Evolutionary conservation across 2,329 filamentous ascomycete species (phyloP).

Genomic region (Sphaerulina vaccinii): DNA sequence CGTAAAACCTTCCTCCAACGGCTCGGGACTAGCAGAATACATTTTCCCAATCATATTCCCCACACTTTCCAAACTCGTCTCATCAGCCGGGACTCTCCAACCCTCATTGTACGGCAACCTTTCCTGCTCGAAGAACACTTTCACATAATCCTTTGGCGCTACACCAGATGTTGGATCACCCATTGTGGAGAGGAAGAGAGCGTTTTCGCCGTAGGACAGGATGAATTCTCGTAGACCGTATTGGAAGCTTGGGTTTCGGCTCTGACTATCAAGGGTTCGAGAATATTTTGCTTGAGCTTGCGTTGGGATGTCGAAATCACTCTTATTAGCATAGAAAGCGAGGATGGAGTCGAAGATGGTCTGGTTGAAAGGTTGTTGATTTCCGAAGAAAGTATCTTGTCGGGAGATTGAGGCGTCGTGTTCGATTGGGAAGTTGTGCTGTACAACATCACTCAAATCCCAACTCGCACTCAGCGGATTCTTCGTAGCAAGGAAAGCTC

Average conservation of each 20-base stretch:
- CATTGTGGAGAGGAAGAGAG: slow-evolving; percentile 39
- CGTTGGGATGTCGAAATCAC: slow-evolving; percentile 30
- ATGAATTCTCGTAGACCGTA: slow-evolving; percentile 36
- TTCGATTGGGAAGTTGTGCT: slow-evolving; percentile 35
- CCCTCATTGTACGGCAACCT: slow-evolving; percentile 38
- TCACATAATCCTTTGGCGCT: slow-evolving; percentile 16
- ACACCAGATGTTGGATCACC: slow-evolving; percentile 24
- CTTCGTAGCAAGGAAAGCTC: slow-evolving; percentile 24
- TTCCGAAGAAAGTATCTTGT: slow-evolving; percentile 33
- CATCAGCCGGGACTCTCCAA: slow-evolving; percentile 30
- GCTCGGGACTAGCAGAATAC: slow-evolving; percentile 19
- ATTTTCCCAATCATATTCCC: slow-evolving; percentile 26
- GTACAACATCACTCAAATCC: slow-evolving; percentile 3
- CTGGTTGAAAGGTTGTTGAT: slow-evolving; percentile 38
- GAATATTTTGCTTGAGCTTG: slow-evolving; percentile 34
- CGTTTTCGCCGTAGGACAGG: slow-evolving; percentile 40
- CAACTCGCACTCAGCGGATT: slow-evolving; percentile 13
- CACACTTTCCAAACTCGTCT: slow-evolving; percentile 23
- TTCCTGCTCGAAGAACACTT: slow-evolving; percentile 35
- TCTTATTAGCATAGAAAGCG: slow-evolving; percentile 29
- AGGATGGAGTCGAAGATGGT: slow-evolving; percentile 36
- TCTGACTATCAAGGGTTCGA: slow-evolving; percentile 31
- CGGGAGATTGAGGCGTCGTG: slow-evolving; percentile 38
- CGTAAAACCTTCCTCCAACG: slow-evolving; percentile 19
- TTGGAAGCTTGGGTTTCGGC: slow-evolving; percentile 34